Conservation (phyloP, 306 rosid genomes). For the Sphenostylis stenocarpa region DNA sequence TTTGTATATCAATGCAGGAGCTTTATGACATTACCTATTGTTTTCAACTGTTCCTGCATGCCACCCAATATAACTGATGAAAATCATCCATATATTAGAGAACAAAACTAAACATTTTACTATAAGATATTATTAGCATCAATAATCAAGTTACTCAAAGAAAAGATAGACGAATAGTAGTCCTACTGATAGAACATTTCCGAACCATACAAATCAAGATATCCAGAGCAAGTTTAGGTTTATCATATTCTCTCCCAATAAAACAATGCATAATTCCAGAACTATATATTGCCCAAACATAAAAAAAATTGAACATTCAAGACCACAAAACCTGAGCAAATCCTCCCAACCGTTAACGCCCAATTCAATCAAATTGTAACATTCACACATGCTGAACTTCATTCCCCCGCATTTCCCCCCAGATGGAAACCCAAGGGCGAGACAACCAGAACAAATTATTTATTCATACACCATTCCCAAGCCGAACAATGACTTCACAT, state of each 20-base stretch:
- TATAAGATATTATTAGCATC: background rate
- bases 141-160: background rate
- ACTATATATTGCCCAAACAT: background rate
- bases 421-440: background rate
- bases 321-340: background rate
- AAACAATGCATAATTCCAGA: background rate
- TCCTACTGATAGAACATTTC: background rate
- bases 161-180: background rate
- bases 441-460: background rate
- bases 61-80: too few relatives aligned
- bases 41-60: background rate
- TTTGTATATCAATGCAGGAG: background rate
- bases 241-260: background rate
- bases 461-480: conserved; percentile 6
- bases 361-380: conserved; percentile 2
- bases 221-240: background rate
- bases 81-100: background rate
- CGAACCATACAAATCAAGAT: background rate
- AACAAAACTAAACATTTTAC: background rate
- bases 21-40: background rate
- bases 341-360: background rate
- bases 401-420: background rate
- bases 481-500: background rate
- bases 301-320: background rate
- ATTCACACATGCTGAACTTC: background rate